These are phyloP conservation scores for Fusarium secorum DNA, from an alignment of 2,329 filamentous ascomycete species.

Conservation along the genomic window DNA sequence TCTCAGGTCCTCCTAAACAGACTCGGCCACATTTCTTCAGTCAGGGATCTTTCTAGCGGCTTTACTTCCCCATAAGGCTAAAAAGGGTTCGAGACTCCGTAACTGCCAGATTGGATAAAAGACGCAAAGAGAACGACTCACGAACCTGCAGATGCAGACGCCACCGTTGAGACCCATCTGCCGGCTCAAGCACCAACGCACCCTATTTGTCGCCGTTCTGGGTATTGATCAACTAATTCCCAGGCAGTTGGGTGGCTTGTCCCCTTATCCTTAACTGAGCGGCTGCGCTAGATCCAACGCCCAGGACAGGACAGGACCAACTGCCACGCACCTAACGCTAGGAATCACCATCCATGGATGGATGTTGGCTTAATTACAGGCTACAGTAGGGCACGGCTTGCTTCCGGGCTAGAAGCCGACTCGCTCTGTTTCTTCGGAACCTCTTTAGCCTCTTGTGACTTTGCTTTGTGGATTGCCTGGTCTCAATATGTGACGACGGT, in stretches of 20 bases:
- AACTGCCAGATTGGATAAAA: constrained; percentile 25
- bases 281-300: constrained; percentile 34
- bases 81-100: constrained; percentile 17
- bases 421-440: constrained; percentile 10
- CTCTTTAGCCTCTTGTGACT: background rate
- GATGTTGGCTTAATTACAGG: constrained; percentile 15
- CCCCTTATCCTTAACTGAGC: constrained; percentile 18
- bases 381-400: constrained; percentile 14
- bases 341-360: background rate
- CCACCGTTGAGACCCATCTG: constrained; percentile 29
- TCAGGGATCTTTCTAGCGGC: constrained; percentile 3
- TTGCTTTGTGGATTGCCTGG: constrained; percentile 14
- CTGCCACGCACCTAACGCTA: constrained; percentile 27
- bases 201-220: constrained; percentile 35
- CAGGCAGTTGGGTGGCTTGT: constrained; percentile 29
- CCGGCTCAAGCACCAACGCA: constrained; percentile 10
- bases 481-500: constrained; percentile 27
- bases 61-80: constrained; percentile 21
- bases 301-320: constrained; percentile 7
- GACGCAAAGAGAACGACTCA: constrained; percentile 32
- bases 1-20: background rate
- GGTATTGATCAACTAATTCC: constrained; percentile 36
- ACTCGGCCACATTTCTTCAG: background rate
- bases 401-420: constrained; percentile 28
- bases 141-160: constrained; percentile 25